Conservation (phyloP, 2,329 filamentous ascomycete genomes). For the Biscogniauxia marginata region DNA sequence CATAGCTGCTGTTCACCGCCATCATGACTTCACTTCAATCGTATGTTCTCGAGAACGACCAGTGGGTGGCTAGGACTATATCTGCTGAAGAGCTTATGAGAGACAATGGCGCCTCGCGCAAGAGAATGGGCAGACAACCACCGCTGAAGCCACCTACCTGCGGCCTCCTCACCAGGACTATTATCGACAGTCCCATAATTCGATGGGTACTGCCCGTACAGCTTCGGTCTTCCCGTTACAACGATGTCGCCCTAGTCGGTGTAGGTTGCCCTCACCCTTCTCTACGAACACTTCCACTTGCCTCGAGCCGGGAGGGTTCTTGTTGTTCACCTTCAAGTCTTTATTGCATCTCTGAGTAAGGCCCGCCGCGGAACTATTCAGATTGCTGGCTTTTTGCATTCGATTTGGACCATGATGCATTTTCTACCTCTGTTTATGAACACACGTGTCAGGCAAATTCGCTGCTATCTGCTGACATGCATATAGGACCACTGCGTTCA, state of each 20-base stretch:
- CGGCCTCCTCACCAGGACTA: constrained; percentile 75
- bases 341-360: constrained; percentile 6
- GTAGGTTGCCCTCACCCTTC: constrained; percentile 48
- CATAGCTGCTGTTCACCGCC: background rate
- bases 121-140: constrained; percentile 28
- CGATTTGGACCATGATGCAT: background rate
- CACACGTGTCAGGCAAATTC: background rate
- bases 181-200: constrained; percentile 72
- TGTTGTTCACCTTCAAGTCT: background rate
- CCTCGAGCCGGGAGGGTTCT: background rate
- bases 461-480: constrained; percentile 5
- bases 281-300: background rate
- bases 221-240: constrained; percentile 65
- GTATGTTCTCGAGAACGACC: constrained; percentile 51
- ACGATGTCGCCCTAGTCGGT: constrained; percentile 85
- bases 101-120: constrained; percentile 34
- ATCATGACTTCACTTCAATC: constrained; percentile 51
- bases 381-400: background rate
- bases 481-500: constrained; percentile 73
- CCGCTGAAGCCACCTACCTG: constrained; percentile 49
- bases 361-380: background rate
- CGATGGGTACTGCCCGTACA: constrained; percentile 79
- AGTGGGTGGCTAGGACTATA: constrained; percentile 57
- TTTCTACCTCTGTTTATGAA: background rate
- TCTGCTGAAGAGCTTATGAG: constrained; percentile 36